Conservation (phyloP, 306 rosid genomes). For the Citrullus mucosospermus region DNA sequence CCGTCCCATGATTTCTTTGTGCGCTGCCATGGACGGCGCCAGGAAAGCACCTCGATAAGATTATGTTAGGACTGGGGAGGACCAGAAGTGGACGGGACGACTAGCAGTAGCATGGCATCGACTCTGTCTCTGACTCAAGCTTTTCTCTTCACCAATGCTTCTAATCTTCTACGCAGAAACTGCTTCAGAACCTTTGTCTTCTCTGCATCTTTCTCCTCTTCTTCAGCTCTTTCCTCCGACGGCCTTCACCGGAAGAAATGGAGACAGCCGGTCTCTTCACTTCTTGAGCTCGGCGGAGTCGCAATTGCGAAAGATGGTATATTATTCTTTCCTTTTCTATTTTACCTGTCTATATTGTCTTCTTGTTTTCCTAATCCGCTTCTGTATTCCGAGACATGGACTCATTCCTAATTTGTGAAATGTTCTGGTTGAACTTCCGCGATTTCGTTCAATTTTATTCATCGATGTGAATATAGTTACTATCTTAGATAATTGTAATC, state of each 20-base stretch:
- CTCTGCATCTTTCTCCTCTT: background rate
- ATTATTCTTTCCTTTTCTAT: background rate
- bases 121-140: background rate
- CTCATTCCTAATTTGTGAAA: background rate
- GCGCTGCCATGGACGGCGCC: background rate
- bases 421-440: background rate
- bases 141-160: background rate
- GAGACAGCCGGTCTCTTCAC: slow-evolving; percentile 51
- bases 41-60: background rate
- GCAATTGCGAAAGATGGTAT: slow-evolving; percentile 60
- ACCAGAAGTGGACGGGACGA: background rate
- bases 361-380: background rate
- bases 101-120: background rate
- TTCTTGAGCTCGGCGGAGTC: slow-evolving; percentile 62
- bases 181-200: background rate
- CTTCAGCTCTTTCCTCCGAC: slow-evolving; percentile 16
- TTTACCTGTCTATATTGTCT: background rate
- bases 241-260: slow-evolving; percentile 46
- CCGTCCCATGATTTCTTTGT: background rate
- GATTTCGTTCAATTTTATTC: background rate
- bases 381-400: background rate
- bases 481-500: background rate
- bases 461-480: background rate
- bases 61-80: background rate
- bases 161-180: background rate